These are phyloP conservation scores for Danielozyma ontarioensis DNA, from an alignment of 805 yeast species.

Conservation along the genomic window DNA sequence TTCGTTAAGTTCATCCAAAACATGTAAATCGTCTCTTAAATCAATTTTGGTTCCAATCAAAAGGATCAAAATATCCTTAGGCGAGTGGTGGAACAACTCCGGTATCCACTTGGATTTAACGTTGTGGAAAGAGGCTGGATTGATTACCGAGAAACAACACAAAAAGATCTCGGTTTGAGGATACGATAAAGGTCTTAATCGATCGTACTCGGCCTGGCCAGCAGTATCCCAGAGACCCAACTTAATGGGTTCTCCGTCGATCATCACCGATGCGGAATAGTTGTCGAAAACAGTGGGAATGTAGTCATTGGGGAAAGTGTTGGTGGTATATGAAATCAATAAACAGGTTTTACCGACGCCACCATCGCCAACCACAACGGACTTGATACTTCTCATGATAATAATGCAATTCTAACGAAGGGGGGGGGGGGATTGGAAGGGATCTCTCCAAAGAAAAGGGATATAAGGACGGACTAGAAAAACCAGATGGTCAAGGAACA, in stretches of 20 bases:
- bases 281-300: slow-evolving; percentile 94
- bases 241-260: slow-evolving; percentile 76
- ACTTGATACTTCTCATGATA: slow-evolving; percentile 85
- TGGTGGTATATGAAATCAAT: slow-evolving; percentile 83
- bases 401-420: no score
- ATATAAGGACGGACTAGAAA: no score
- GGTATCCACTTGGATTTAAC: slow-evolving; percentile 75
- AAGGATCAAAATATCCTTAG: slow-evolving; percentile 60
- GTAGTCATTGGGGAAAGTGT: slow-evolving; percentile 88
- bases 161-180: slow-evolving; percentile 90
- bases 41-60: slow-evolving; percentile 88
- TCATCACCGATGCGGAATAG: slow-evolving; percentile 80
- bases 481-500: no score
- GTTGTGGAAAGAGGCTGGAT: slow-evolving; percentile 75
- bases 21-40: slow-evolving; percentile 74
- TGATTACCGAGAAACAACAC: slow-evolving; percentile 79
- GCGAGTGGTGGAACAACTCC: slow-evolving; percentile 80
- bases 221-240: slow-evolving; percentile 95
- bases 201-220: slow-evolving; percentile 88
- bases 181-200: slow-evolving; percentile 82
- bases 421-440: no score
- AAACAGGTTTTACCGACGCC: slow-evolving; percentile 94
- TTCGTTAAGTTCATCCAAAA: slow-evolving; percentile 62
- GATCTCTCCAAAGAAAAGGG: no score
- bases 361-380: slow-evolving; percentile 94